Evolutionary conservation across 345 rosid species (phyloP), one percentile per base, ranked within the genome.

Genomic region (Laguncularia racemosa): DNA sequence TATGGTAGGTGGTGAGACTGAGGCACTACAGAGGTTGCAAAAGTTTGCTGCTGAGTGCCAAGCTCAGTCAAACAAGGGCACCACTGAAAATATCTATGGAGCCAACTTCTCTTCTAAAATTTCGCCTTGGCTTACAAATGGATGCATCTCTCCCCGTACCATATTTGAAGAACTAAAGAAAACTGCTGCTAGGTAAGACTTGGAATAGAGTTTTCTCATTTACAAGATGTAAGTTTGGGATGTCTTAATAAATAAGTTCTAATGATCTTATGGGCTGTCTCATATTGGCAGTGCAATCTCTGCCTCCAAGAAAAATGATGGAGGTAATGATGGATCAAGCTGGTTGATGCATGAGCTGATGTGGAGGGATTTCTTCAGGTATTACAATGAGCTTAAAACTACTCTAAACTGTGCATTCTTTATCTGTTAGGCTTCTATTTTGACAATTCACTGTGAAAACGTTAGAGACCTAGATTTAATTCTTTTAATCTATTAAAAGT

Each of bases 21-120:
- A 90, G 75, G 99, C 93, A 55, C 63, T 88, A 60, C 81, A 73
- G 50, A 86, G 80, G 83, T 73, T 95, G 53, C 76, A 83, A 68
- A 90, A 76, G 59, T 86, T 86, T 60, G 88, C 89, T 9, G 86
- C 85, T 1, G 93, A 90, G 61, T 88, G 91, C 74, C 84, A 72
- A 71, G 85, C 95, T 60, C 93, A 83, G 67, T 73, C 95, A 21
- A 80, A 63, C 73, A 85, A 85, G 66, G 88, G 80, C 48, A 58
- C 60, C 61, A 75, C 71, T 21, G 81, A 77, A 54, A 85, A 81
- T 74, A 72, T 95, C 61, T 88, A 78, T 62, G 95, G 97, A 60
- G 95, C 99, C 45, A 90, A 81, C 76, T 90, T 95, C 57, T 95
- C 97, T 47, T 82, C 93, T 83, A 95, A 95, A 70, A 88, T 95